Evolutionary conservation across 2,329 filamentous ascomycete species (phyloP), one percentile per base, ranked within the genome.

Genomic region (Penicillium griseofulvum): DNA sequence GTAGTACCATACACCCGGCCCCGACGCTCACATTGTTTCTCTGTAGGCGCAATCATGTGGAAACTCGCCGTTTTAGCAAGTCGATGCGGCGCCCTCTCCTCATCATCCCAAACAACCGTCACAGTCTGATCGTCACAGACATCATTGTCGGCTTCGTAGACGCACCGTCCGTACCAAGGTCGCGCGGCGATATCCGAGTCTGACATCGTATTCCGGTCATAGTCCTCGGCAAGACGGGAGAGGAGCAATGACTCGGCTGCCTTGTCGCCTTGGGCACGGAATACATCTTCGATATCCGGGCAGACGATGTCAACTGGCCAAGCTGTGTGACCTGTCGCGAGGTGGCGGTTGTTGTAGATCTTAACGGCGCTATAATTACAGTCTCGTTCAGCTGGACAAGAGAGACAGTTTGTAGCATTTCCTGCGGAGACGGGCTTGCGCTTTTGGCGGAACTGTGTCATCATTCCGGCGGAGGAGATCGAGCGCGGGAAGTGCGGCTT

Each of bases 51-150:
- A 2, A 93, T 87, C 93, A 97, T 97, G 74, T 97, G 93, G 70
- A 97, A 89, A 2, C 86, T 86, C 0, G 92, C 93, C 16, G 88
- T 91, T 76, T 97, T 97, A 41, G 90, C 84, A 2, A 84, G 84
- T 24, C 85, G 79, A 49, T 74, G 71, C 43, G 65, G 74, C 54
- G 48, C 62, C 39, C 42, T 58, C 19, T 54, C 55, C 31, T 89
- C 86, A 42, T 95, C 90, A 12, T 91, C 88, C 91, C 93, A 97
- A 4, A 83, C 85, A 49, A 97, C 84, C 0, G 89, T 93, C 19
- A 97, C 94, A 26, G 88, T 83, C 72, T 97, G 93, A 67, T 97
- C 91, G 71, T 99, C 94, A 66, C 87, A 90, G 39, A 97, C 94
- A 67, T 95, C 87, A 74, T 97, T 99, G 74, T 96, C 91, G 5